Conservation (phyloP, 495 filamentous ascomycete genomes). For the Aspergillus diversus region DNA sequence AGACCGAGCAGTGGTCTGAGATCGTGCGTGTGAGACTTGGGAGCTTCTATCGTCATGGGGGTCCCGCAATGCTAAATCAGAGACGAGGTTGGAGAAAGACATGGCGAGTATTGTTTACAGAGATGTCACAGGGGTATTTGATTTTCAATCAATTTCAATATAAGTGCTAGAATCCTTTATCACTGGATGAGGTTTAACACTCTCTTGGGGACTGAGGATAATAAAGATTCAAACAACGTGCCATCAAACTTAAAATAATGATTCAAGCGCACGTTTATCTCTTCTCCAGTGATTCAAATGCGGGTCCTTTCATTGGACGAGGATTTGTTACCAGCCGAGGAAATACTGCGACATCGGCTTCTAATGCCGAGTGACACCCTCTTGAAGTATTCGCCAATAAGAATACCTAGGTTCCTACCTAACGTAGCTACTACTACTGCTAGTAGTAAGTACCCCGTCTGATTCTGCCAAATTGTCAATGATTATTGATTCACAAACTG, state of each 20-base stretch:
- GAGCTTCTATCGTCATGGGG: conserved; percentile 62
- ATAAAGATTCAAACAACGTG: too few relatives aligned
- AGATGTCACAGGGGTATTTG: neutral
- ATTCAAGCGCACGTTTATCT: too few relatives aligned
- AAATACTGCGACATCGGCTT: neutral
- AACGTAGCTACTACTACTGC: too few relatives aligned
- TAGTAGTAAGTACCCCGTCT: too few relatives aligned
- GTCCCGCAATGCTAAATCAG: conserved; percentile 77
- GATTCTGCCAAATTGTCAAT: too few relatives aligned
- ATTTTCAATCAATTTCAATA: neutral
- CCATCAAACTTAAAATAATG: too few relatives aligned
- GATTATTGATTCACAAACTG: too few relatives aligned
- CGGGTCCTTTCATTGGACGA: conserved; percentile 6
- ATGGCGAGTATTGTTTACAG: conserved; percentile 45
- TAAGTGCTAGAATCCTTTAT: neutral
- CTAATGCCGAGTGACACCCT: neutral
- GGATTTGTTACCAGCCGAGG: neutral
- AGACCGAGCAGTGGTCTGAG: conserved; percentile 68
- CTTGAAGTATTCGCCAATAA: neutral
- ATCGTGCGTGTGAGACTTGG: conserved; percentile 73
- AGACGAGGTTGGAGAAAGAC: conserved; percentile 92
- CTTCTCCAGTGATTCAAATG: conserved; percentile 8
- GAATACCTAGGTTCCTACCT: neutral
- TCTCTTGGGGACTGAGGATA: too few relatives aligned
- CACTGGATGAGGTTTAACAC: too few relatives aligned